These are phyloP conservation scores for Phaeoacremonium minimum DNA, from an alignment of 2,329 filamentous ascomycete genomes.

Conservation along the genomic window DNA sequence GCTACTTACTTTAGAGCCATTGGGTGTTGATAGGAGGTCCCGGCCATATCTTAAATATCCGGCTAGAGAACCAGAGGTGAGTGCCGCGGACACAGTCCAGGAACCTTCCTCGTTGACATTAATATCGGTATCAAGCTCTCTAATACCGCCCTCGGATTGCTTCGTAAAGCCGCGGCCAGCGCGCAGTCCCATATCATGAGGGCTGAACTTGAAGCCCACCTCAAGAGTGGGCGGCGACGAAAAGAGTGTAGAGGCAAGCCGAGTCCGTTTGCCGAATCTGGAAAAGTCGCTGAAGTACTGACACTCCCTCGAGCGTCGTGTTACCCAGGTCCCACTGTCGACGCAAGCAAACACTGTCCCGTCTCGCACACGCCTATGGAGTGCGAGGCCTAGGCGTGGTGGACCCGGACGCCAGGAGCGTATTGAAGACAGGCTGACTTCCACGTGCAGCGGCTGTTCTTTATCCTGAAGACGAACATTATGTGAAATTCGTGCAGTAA, in stretches of 20 bases:
- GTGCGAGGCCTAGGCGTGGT: slow-evolving; percentile 24
- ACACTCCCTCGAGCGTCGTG: slow-evolving; percentile 20
- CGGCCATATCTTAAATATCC: slow-evolving; percentile 31
- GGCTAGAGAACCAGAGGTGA: slow-evolving; percentile 21
- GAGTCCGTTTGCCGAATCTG: slow-evolving; percentile 15
- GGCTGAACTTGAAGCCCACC: slow-evolving; percentile 30
- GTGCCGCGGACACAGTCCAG: slow-evolving; percentile 34
- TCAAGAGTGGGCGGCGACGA: slow-evolving; percentile 31
- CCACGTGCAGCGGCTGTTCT: slow-evolving; percentile 27
- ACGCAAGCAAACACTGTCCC: slow-evolving; percentile 31
- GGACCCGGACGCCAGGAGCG: slow-evolving; percentile 11
- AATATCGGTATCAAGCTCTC: slow-evolving; percentile 29
- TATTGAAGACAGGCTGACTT: slow-evolving; percentile 24
- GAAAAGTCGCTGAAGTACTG: slow-evolving; percentile 25
- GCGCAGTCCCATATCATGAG: slow-evolving; percentile 23
- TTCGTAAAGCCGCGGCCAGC: slow-evolving; percentile 23
- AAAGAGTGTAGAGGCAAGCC: slow-evolving; percentile 14
- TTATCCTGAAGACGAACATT: slow-evolving; percentile 19
- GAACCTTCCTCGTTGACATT: slow-evolving; percentile 17
- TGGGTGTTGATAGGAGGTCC: slow-evolving; percentile 23
- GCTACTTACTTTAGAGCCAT: slow-evolving; percentile 1
- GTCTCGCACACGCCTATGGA: slow-evolving; percentile 20
- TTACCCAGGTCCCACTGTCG: slow-evolving; percentile 38
- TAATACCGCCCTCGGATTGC: slow-evolving; percentile 25
- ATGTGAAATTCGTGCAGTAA: slow-evolving; percentile 30